Conservation (phyloP, 2,329 filamentous ascomycete species). For the Penicillium sp. region DNA sequence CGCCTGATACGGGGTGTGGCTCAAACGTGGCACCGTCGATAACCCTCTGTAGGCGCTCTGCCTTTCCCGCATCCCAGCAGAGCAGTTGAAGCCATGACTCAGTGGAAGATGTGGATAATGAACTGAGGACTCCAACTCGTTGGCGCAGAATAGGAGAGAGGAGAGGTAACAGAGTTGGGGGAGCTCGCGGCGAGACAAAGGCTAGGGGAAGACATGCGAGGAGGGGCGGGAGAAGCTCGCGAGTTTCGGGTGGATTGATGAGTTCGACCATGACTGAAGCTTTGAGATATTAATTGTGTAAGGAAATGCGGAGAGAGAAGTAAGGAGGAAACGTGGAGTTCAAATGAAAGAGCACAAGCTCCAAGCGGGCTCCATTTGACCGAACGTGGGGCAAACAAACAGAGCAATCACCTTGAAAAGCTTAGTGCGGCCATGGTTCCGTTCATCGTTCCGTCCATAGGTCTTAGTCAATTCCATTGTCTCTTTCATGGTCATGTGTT, state of each 20-base stretch:
- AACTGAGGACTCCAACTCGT: constrained; percentile 57
- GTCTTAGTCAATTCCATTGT: neutral
- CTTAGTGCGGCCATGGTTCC: neutral
- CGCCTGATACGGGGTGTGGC: constrained; percentile 64
- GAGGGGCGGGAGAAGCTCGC: constrained; percentile 59
- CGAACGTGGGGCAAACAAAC: constrained; percentile 15
- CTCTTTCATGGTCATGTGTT: neutral
- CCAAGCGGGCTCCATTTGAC: constrained; percentile 16
- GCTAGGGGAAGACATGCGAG: constrained; percentile 64
- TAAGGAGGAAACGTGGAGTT: constrained; percentile 2
- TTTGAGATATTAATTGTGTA: neutral
- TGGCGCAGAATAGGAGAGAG: constrained; percentile 65
- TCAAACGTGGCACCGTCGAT: constrained; percentile 58
- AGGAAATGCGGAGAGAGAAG: constrained; percentile 3
- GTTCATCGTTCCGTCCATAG: too few relatives aligned
- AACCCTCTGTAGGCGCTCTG: constrained; percentile 53
- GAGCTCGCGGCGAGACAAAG: constrained; percentile 58
- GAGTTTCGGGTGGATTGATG: constrained; percentile 56
- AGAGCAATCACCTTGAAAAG: constrained; percentile 5
- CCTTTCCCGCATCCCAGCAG: constrained; percentile 57
- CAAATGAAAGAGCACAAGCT: neutral
- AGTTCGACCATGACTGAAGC: constrained; percentile 51
- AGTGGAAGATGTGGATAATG: constrained; percentile 41
- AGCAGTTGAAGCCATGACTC: constrained; percentile 60
- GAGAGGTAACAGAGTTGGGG: constrained; percentile 60